Conservation (phyloP, 352 stramenopile species). For the Globisporangium irregulare region DNA sequence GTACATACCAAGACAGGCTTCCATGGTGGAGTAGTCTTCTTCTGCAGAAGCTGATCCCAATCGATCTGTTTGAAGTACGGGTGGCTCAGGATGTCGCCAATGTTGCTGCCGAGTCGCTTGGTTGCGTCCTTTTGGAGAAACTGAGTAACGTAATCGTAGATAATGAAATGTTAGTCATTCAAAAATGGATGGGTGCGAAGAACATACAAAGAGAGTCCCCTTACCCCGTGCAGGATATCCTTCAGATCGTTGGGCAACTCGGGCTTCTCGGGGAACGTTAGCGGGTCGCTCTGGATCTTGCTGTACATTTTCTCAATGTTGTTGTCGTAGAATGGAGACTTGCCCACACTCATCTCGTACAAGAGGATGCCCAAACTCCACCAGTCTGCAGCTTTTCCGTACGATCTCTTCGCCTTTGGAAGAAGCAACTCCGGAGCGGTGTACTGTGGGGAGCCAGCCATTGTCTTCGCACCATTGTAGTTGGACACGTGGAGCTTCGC, state of each 20-base stretch:
- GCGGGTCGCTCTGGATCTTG: slow-evolving; percentile 86
- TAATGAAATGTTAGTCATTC: neutral
- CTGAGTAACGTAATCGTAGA: slow-evolving; percentile 14
- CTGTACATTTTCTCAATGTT: slow-evolving; percentile 95
- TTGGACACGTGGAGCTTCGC: slow-evolving; percentile 91
- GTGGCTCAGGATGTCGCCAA: slow-evolving; percentile 83
- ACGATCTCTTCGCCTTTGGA: slow-evolving; percentile 83
- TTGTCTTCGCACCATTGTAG: slow-evolving; percentile 87
- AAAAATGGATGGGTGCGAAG: neutral
- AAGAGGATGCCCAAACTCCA: slow-evolving; percentile 90
- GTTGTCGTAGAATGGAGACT: slow-evolving; percentile 91
- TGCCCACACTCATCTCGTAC: slow-evolving; percentile 93
- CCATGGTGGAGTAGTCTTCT: slow-evolving; percentile 82
- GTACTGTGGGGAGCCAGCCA: slow-evolving; percentile 87
- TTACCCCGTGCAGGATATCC: slow-evolving; percentile 68
- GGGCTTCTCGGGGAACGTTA: slow-evolving; percentile 78
- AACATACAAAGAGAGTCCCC: slow-evolving; percentile 10
- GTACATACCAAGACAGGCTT: slow-evolving; percentile 66
- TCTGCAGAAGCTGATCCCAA: slow-evolving; percentile 84
- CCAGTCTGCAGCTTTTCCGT: slow-evolving; percentile 87
- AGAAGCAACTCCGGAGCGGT: slow-evolving; percentile 81
- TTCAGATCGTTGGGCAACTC: slow-evolving; percentile 69
- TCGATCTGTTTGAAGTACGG: slow-evolving; percentile 78
- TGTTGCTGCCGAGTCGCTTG: slow-evolving; percentile 85
- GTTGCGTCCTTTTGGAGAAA: slow-evolving; percentile 88